Evolutionary conservation across 495 filamentous ascomycete species (phyloP), one percentile per base, ranked within the genome.

Genomic region (Lasiosphaeria ovina): DNA sequence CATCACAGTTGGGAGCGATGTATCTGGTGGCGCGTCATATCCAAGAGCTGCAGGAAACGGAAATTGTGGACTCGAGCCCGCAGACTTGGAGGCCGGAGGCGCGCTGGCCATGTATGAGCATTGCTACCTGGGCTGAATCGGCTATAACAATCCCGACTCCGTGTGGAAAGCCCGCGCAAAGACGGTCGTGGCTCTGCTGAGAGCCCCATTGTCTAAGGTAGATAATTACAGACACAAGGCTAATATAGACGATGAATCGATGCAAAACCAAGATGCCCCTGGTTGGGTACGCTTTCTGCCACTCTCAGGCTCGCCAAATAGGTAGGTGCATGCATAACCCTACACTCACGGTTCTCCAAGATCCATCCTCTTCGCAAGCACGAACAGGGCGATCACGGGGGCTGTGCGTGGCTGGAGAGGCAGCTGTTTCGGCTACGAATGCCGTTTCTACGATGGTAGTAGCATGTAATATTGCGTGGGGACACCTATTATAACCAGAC

Each of bases 11-110:
- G 6, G 9, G 3, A 34, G 24, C 54, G 17, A 47, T 42, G 16
- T 48, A 57, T 42, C 38, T 34, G 2, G 33, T 57, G 9, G 54
- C 54, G 38, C 17, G 17, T 12, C 24, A 47, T 24, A 31, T 57
- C 24, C 10, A 33, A 1, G 4, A 32, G 17, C 16, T 34, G 17
- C 54, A 42, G 3, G 40, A 38, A n/a, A n/a, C 3, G 10, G 40
- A 4, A 7, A 35, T 10, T 5, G 40, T 57, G 3, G 44, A 57
- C 7, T 10, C 54, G 3, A 35, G 16, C 50, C 50, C 50, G 0
- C 24, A 4, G 2, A 52, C 24, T 7, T 52, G 50, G 50, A 33
- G 6, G 0, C 31, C 31, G n/a, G 9, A 34, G 11, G 50, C 50
- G 50, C 31, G 31, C 24, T n/a, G 12, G 44, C 17, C 0, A 32